Evolutionary conservation across 2,329 filamentous ascomycete species (phyloP).

Genomic region (Calonectria multiphialidica): DNA sequence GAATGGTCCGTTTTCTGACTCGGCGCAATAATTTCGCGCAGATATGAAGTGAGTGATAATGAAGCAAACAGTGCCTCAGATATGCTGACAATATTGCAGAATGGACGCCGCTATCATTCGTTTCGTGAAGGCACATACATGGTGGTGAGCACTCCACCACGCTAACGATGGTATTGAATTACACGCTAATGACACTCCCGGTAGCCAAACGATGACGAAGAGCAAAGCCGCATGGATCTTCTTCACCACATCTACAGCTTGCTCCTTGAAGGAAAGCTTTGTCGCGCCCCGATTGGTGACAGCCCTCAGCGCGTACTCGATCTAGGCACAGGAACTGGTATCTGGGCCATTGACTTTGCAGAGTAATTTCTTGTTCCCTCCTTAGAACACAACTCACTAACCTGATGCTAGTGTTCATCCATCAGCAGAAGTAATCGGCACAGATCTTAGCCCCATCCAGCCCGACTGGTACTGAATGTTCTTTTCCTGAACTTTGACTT

Average conservation of each 20-base stretch:
- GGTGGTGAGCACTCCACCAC: not conserved
- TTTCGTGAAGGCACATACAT: not conserved
- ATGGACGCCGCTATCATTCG: not conserved
- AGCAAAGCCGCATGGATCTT: not conserved
- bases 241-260: not conserved
- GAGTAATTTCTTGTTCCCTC: not conserved
- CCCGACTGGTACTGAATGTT: not conserved
- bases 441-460: not conserved
- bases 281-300: not conserved
- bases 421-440: not conserved
- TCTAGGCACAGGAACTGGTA: slow-evolving; percentile 3
- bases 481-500: not conserved
- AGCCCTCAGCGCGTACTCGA: not conserved
- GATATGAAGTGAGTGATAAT: not conserved
- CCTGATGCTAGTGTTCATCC: not conserved
- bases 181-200: not conserved
- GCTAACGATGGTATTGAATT: not conserved
- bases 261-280: not conserved
- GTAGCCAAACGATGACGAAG: not conserved
- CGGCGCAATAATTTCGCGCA: not conserved
- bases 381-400: not conserved
- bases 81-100: not conserved
- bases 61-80: not conserved
- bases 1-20: not conserved
- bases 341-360: slow-evolving; percentile 4